Evolutionary conservation across 2,329 filamentous ascomycete genomes (phyloP), one percentile per base, ranked within the genome.

Genomic region (Aspergillus piperis): DNA sequence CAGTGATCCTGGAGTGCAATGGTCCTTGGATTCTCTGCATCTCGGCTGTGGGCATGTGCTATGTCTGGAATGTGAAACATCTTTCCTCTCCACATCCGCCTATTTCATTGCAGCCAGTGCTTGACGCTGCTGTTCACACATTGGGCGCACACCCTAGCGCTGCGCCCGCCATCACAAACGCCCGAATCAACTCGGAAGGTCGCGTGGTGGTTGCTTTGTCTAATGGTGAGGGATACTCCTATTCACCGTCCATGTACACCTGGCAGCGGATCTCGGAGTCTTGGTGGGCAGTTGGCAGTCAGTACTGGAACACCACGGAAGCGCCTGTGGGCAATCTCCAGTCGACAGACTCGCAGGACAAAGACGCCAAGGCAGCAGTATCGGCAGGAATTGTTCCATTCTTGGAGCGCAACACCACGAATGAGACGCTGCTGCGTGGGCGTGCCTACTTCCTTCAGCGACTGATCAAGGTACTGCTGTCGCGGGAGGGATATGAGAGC

Each of bases 271-370:
- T 99, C n/a, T 96, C 92, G 2, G 96, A 99, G 73, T 86, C 91
- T 2, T 99, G 95, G 95, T 99, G 95, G 92, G 94, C 94, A 0
- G 92, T 98, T 0, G 93, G 93, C 17, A 96, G 91, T 68, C 95
- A 99, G 73, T 99, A 99, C 75, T 99, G 95, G 96, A 98, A 99
- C 76, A 96, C 92, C 0, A 96, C 92, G 56, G 95, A 97, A 70
- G 92, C 92, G 1, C 92, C 92, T 0, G 87, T 96, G 56, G 88
- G 90, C 51, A 90, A 92, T 54, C 78, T 96, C 39, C 88, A 92
- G 65, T 87, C 90, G 51, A 88, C 87, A 1, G 87, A 87, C 8
- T 83, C 88, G 7, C 87, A 86, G 2, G 81, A 82, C 42, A 77
- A 80, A 8, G 75, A 80, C n/a, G 68, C 80, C 8, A 81, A 80